A percentile compares a stretch with the other conserved stretches of the same genome.
Conservation (phyloP, 306 rosid species). For the Castanopsis chinensis region DNA sequence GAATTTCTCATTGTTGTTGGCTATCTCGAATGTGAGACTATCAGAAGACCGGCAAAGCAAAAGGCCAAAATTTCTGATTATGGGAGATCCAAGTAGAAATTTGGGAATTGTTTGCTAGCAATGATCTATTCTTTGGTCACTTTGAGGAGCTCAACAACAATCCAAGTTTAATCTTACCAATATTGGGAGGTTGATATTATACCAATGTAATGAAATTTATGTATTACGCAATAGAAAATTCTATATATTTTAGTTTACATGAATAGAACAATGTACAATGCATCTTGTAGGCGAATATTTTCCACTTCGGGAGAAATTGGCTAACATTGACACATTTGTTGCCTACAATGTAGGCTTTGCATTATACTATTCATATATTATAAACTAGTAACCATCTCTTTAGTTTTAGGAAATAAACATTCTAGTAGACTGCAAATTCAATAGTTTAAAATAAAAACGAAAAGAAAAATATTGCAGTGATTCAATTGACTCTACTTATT, state of each 20-base stretch:
- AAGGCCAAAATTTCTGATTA: not conserved
- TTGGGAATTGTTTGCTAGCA: not conserved
- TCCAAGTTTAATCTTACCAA: not conserved
- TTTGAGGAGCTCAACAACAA: not conserved
- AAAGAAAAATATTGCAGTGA: no score
- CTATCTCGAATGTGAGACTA: not conserved
- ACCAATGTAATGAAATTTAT: not conserved
- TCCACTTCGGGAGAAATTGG: no score
- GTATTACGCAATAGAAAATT: not conserved
- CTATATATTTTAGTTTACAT: not conserved
- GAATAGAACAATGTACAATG: no score
- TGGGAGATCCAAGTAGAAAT: not conserved
- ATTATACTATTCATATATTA: no score
- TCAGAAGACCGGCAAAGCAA: not conserved
- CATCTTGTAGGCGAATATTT: no score
- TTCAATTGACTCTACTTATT: no score
- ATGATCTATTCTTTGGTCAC: not conserved
- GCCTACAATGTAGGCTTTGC: no score
- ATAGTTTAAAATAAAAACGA: no score
- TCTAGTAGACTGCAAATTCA: no score
- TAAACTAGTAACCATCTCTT: no score
- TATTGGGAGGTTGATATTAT: not conserved
- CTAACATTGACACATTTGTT: no score
- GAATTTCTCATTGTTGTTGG: not conserved
- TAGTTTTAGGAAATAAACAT: no score